A percentile compares a stretch with the other conserved stretches of the same genome.
These are phyloP conservation scores for Rhizophagus clarus DNA, from an alignment of 192 early-diverging fungal species.

Conservation along the genomic window DNA sequence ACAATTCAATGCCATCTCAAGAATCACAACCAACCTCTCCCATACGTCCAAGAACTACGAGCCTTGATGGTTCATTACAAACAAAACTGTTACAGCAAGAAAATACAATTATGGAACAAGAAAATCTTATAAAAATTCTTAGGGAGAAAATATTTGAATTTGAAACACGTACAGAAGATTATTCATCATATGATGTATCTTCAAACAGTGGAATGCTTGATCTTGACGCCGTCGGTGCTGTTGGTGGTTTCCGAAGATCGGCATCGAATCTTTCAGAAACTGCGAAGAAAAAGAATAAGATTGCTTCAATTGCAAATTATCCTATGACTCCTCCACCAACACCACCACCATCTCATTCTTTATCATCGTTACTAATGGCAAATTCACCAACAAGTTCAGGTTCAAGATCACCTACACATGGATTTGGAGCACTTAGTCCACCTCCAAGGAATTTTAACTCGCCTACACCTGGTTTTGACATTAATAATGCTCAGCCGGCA, in stretches of 20 bases:
- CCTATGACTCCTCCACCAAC: conserved; percentile 39
- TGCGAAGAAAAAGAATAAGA: conserved; percentile 32
- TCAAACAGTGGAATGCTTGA: conserved; percentile 9
- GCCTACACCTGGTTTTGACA: conserved; percentile 14
- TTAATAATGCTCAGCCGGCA: not conserved
- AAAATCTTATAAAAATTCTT: not conserved
- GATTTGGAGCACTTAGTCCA: not conserved
- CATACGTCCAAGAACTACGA: not conserved
- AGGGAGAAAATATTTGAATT: not conserved
- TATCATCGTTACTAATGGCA: not conserved
- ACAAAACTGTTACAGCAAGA: not conserved
- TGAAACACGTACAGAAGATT: conserved; percentile 2
- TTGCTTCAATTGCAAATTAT: conserved; percentile 11
- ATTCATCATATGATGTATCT: not conserved
- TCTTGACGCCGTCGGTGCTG: conserved; percentile 24
- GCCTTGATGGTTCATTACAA: not conserved
- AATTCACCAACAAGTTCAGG: conserved; percentile 25
- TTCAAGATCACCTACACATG: conserved; percentile 34
- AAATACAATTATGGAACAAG: not conserved
- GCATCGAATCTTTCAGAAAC: conserved; percentile 15
- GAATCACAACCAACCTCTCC: not conserved
- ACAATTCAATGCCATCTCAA: not conserved
- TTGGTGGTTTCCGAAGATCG: conserved; percentile 10
- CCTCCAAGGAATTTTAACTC: conserved; percentile 9
- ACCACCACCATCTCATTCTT: conserved; percentile 35